Conservation (phyloP, 805 yeast genomes). For the Lipomyces spencermartinsiae region DNA sequence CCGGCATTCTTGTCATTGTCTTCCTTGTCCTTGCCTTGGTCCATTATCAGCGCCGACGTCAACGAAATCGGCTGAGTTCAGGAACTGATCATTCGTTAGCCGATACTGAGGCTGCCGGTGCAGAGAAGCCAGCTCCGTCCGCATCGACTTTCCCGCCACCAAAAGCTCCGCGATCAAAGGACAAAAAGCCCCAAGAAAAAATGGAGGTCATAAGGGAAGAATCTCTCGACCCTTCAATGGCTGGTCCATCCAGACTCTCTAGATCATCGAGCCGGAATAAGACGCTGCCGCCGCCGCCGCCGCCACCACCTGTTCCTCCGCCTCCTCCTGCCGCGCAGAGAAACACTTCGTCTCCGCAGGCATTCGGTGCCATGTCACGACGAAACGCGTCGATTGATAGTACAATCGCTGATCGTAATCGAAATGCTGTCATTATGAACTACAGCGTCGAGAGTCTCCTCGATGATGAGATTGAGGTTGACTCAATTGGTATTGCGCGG, state of each 20-base stretch:
- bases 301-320: too few relatives aligned
- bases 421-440: background rate
- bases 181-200: background rate
- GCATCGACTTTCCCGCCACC: background rate
- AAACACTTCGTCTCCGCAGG: background rate
- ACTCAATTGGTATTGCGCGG: background rate
- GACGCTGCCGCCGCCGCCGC: background rate
- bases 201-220: background rate
- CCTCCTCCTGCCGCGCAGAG: background rate
- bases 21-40: background rate
- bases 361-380: background rate
- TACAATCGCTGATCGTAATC: background rate
- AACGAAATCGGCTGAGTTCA: background rate
- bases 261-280: background rate
- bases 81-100: background rate
- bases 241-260: background rate
- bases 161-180: background rate
- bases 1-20: background rate
- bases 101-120: background rate
- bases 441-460: background rate
- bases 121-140: background rate
- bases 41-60: background rate
- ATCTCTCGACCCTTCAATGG: background rate
- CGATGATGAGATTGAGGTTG: background rate
- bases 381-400: background rate